A percentile compares a stretch with the other conserved stretches of the same genome.
These are phyloP conservation scores for Neckera pumila DNA, from an alignment of 225 moss, liverwort and hornwort genomes.

Conservation along the genomic window DNA sequence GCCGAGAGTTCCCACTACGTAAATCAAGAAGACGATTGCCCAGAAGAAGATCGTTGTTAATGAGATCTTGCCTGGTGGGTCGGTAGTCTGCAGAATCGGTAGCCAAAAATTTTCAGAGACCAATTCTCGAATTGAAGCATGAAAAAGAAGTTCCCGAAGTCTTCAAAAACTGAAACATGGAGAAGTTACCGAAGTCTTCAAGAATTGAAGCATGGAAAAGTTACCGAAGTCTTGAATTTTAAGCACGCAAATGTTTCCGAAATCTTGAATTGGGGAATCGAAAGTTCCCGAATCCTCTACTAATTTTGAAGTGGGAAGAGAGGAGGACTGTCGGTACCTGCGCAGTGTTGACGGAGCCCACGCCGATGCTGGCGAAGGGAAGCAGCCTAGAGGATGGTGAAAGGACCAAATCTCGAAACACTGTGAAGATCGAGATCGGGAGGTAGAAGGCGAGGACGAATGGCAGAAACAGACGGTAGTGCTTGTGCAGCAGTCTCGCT, in stretches of 20 bases:
- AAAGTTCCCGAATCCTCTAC: neutral
- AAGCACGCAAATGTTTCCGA: no score
- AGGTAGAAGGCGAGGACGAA: neutral
- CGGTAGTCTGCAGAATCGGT: neutral
- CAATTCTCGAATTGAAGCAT: neutral
- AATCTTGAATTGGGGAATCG: no score
- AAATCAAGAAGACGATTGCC: neutral
- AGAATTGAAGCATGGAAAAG: no score
- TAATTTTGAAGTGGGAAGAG: neutral
- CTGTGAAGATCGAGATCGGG: neutral
- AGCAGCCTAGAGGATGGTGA: neutral
- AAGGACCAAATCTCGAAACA: neutral
- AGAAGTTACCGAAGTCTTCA: neutral
- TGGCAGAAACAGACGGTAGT: neutral
- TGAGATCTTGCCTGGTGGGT: neutral
- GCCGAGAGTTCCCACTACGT: neutral
- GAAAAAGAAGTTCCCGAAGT: neutral
- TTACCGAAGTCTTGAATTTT: no score
- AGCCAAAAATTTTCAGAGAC: no score
- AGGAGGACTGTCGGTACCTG: neutral
- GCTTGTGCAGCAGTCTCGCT: neutral
- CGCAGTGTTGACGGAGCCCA: neutral
- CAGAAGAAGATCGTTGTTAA: no score
- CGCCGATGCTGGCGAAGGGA: no score
- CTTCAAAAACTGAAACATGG: neutral